These are phyloP conservation scores for Penicillium palitans DNA, from an alignment of 2,329 filamentous ascomycete species.

Conservation along the genomic window DNA sequence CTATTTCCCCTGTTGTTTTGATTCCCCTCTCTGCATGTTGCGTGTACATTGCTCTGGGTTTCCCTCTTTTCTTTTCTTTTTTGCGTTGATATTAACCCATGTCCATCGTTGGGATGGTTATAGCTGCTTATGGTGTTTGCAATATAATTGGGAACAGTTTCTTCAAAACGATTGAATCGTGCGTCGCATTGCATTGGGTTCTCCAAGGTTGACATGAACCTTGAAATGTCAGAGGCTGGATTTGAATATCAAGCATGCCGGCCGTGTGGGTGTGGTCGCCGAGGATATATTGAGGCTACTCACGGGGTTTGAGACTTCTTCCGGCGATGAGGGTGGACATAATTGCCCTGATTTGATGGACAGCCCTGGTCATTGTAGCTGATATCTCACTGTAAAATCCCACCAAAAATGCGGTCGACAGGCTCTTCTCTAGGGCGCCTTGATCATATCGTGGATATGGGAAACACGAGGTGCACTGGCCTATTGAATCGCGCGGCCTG, in stretches of 20 bases:
- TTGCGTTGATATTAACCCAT: conserved; percentile 13
- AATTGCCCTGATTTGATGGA: neutral
- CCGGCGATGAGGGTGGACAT: neutral
- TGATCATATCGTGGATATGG: neutral
- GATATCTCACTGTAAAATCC: neutral
- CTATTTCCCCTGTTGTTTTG: conserved; percentile 24
- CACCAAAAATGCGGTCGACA: neutral
- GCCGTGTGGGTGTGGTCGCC: neutral
- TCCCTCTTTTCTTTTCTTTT: conserved; percentile 5
- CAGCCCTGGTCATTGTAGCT: neutral
- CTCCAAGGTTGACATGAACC: neutral
- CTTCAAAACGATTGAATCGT: conserved; percentile 1
- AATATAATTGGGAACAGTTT: conserved; percentile 14
- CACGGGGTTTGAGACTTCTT: neutral
- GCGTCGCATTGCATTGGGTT: neutral
- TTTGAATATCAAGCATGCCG: neutral
- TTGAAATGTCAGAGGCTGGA: neutral
- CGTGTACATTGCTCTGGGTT: conserved; percentile 24
- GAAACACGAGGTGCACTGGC: neutral
- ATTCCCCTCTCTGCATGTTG: conserved; percentile 34
- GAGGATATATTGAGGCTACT: neutral
- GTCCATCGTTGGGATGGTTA: conserved; percentile 14
- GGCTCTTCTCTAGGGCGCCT: neutral
- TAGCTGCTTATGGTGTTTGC: conserved; percentile 10
- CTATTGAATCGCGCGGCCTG: neutral